Evolutionary conservation across 2,329 filamentous ascomycete genomes (phyloP).

Genomic region (Botrytis hyacinthi): DNA sequence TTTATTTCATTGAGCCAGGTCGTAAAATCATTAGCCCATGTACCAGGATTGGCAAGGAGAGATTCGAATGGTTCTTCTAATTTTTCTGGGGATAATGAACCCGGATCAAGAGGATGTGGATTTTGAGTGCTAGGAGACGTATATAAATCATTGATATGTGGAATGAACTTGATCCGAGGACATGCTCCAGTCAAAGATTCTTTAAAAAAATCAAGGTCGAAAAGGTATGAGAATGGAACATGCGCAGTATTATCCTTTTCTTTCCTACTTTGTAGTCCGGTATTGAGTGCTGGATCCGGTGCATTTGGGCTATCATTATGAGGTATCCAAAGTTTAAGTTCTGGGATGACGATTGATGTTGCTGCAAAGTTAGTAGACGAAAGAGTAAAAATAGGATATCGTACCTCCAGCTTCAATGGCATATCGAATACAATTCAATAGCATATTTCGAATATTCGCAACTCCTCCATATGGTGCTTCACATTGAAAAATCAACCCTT

Average conservation of each 20-base stretch:
- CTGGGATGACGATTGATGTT: conserved; percentile 17
- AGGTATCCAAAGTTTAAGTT: conserved; percentile 16
- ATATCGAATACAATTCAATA: conserved; percentile 44
- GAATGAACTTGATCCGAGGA: conserved; percentile 25
- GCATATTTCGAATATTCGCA: conserved; percentile 43
- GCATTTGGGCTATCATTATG: conserved; percentile 15
- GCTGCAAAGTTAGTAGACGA: conserved; percentile 13
- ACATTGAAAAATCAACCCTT: conserved; percentile 42
- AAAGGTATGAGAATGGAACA: conserved; percentile 30
- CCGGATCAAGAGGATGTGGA: conserved; percentile 8
- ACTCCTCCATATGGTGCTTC: conserved; percentile 43
- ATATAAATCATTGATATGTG: conserved; percentile 26
- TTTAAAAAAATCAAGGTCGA: conserved; percentile 32
- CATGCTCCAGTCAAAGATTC: conserved; percentile 26
- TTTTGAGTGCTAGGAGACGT: conserved; percentile 23
- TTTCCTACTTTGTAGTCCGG: conserved; percentile 14
- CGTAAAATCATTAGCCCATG: conserved; percentile 31
- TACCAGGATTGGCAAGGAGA: conserved; percentile 23
- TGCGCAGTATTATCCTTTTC: conserved; percentile 17
- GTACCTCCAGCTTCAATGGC: conserved; percentile 41
- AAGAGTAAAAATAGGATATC: neutral
- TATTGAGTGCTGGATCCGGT: neutral
- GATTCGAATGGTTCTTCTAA: conserved; percentile 12
- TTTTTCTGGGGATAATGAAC: conserved; percentile 6
- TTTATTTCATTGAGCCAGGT: conserved; percentile 30